Conservation (phyloP, 139 green algal genomes). For the Chlorella vulgaris region DNA sequence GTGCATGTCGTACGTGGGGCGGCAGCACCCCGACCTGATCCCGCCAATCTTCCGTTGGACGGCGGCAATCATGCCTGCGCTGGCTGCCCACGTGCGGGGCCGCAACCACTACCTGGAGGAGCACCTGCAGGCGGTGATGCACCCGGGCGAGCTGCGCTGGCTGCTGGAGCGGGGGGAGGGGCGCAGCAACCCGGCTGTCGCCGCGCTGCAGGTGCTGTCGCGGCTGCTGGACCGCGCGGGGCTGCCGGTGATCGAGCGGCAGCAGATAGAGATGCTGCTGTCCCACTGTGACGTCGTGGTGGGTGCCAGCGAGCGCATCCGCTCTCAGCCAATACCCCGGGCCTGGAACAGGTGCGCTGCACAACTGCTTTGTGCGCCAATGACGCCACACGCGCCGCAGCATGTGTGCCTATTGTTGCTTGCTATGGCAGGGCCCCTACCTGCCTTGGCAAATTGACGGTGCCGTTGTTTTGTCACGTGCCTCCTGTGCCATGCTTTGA, state of each 20-base stretch:
- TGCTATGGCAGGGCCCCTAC: too few relatives aligned
- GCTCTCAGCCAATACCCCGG: neutral
- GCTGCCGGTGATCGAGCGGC: constrained; percentile 6
- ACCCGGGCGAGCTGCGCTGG: neutral
- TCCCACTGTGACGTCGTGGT: neutral
- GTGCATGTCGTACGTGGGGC: neutral
- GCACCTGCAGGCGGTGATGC: neutral
- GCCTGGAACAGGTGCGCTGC: neutral
- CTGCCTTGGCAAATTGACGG: too few relatives aligned
- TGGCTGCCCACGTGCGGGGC: constrained; percentile 14
- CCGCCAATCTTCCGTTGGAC: constrained; percentile 18
- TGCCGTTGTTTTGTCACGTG: too few relatives aligned
- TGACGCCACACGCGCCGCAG: neutral
- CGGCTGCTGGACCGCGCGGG: constrained; percentile 4
- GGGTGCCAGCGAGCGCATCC: constrained; percentile 37
- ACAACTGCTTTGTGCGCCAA: too few relatives aligned
- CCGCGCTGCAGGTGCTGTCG: constrained; percentile 29
- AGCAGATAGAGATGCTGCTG: constrained; percentile 16
- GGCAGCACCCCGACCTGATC: constrained; percentile 10
- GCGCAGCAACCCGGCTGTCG: constrained; percentile 5
- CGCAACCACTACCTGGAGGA: neutral
- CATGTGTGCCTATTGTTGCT: too few relatives aligned
- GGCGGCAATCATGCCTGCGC: constrained; percentile 9
- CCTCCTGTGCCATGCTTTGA: too few relatives aligned
- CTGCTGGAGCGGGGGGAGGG: neutral